Evolutionary conservation across 1,284 basidiomycete species (phyloP), one percentile per base, ranked within the genome.

Genomic region (Mycena citricolor): DNA sequence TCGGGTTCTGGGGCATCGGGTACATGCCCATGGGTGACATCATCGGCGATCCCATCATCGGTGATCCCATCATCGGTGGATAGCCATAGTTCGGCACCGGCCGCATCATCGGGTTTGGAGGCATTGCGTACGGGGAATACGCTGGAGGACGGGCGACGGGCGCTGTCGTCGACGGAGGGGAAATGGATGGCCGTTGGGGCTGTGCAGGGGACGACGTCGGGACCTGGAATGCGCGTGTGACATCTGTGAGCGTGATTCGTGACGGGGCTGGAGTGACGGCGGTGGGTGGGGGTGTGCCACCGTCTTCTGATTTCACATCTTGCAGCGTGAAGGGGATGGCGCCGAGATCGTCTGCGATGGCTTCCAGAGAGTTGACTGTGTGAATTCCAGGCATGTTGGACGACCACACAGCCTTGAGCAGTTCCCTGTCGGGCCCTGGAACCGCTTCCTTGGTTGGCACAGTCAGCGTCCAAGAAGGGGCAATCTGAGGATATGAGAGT

Each of bases 361-460:
- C 81, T 58, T 88, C 79, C 49, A 90, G 64, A 1, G 87, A 90
- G 60, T 90, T 90, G n/a, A 85, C 70, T 8, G 77, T 68, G 33
- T 81, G 77, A 12, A 76, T 60, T 39, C 74, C 73, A 10, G 78
- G 69, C 59, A 84, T 82, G 55, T 81, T 78, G 2, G 86, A 74
- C n/a, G 84, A 85, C 88, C 88, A 91, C 8, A 90, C 78, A 23
- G 86, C 83, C 62, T 86, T 90, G 41, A 90, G 66, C 55, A 84
- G 84, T 55, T 90, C 87, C 14, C 83, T 81, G 62, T 88, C 86
- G 13, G 85, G 71, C 73, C 45, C 83, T 70, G 39, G 79, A 73
- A 17, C 79, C 5, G 79, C 77, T 26, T 87, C 85, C 59, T 86
- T 87, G 32, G 74, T 56, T n/a, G 73, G 56, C 34, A 81, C 69